Base-by-base conservation (phyloP, 371 early-diverging fungal species). In the Mucor mucedo region DNA sequence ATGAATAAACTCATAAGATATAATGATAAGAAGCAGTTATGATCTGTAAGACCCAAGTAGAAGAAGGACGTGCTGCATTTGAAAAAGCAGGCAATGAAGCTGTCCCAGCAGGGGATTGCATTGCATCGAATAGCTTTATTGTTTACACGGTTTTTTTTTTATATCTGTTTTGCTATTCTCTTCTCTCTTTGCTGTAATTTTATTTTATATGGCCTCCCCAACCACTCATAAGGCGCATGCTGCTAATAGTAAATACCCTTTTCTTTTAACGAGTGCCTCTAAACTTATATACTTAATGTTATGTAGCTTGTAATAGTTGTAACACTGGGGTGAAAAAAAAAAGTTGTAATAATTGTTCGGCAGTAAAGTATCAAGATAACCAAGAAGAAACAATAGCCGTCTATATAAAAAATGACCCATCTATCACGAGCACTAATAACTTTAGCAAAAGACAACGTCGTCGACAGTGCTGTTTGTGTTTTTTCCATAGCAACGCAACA, bases 101-200 rank as follows among this genome's bases (percentile, higher is more conserved):
- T 35, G 35, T 35, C 35, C 35, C 35, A 8, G 35, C 35, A 35
- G 35, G 35, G 35, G 35, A 47, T 47, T 7, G 47, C 21, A 47
- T 21, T 47, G 47, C 47, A 47, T 47, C 21, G 47, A 47, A 47
- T 47, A 47, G 21, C 47, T 47, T 47, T n/a, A 47, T 47, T 47
- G 47, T 47, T 47, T 47, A 47, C 21, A 47, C 8, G 7, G 8
- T 21, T 21, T 47, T 16, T 45, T 44, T 44, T 44, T n/a, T 44
- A 10, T 47, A n/a, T 47, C 47, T 44, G n/a, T 45, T 45, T 40
- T 27, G 35, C 27, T 45, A 3, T 45, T 44, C 32, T 2, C 30
- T 16, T 47, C 11, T 27, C n/a, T n/a, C 14, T 35, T 5, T 40
- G 28, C 11, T 10, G 32, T 45, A 29, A 8, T 27, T 45, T 56